phyloP scores from a whole-genome alignment of 257 asterid genomes.

The Fraxinus anomala region DNA sequence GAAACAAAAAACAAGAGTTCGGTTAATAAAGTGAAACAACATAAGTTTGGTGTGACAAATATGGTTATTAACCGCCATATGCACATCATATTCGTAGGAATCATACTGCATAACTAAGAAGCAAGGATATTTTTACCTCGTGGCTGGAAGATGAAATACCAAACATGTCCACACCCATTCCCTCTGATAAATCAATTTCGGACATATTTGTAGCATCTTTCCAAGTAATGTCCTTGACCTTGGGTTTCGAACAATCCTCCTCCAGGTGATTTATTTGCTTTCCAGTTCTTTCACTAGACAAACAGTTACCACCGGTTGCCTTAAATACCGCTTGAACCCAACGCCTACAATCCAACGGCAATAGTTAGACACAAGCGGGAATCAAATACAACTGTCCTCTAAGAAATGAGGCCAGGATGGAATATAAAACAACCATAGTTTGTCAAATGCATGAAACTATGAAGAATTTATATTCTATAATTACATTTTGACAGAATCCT shows the following conservation, averaged over 20 bases:
- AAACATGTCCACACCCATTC: conserved; percentile 74
- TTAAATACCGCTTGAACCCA: conserved; percentile 97
- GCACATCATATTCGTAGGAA: not conserved
- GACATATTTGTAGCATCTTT: conserved; percentile 34
- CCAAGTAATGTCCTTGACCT: conserved; percentile 28
- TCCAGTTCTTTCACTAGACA: conserved; percentile 24
- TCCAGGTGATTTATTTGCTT: conserved; percentile 23
- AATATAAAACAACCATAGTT: not conserved
- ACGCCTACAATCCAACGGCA: conserved; percentile 55
- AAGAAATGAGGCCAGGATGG: not conserved
- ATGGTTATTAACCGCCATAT: not conserved
- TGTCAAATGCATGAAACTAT: conserved; percentile 12
- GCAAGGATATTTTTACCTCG: conserved; percentile 54
- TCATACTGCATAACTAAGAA: conserved; percentile 13
- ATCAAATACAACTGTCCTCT: not conserved
- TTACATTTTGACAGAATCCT: not conserved
- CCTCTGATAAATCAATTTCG: conserved; percentile 80
- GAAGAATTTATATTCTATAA: not conserved
- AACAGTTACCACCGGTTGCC: conserved; percentile 26
- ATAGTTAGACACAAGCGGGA: not conserved
- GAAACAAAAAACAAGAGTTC: not conserved
- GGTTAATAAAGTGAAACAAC: not conserved
- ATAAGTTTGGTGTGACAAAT: not conserved
- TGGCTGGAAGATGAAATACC: conserved; percentile 59
- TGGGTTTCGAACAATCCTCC: conserved; percentile 33